Evolutionary conservation across 352 stramenopile genomes (phyloP), one percentile per base, ranked within the genome.

Genomic region (Globisporangium sylvaticum): DNA sequence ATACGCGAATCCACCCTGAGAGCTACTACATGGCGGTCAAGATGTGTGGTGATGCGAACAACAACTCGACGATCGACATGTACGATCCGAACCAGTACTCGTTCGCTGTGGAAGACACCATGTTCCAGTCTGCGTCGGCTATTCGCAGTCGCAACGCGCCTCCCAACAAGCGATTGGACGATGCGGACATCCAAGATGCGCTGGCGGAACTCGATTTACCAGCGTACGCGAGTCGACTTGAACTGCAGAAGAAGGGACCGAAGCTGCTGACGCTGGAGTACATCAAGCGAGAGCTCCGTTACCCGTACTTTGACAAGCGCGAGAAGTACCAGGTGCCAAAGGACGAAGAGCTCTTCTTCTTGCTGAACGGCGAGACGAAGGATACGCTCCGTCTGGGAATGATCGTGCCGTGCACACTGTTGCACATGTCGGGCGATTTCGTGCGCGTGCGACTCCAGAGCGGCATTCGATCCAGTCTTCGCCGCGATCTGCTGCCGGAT

Each of bases 1-100:
- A 96, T 58, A 96, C 89, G 0, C 77, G 89, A 44, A 95, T 96
- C 58, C 89, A 96, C 56, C 89, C 89, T 2, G 89, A 96, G 67
- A 96, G 89, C 46, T 96, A 96, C 69, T 96, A 94, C 69, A 96
- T 96, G 89, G 89, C 89, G 12, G 89, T 96, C 22, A 95, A 95
- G 60, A 96, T 96, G 71, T 96, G 89, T 66, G 89, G 89, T 58
- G 87, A 96, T 66, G 89, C 89, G 8, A 96, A 95, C 74, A 95
- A 95, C 74, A 95, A 96, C 68, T 94, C 87, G 37, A 95, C 87
- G 3, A 95, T 96, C 54, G 89, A 96, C 70, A 92, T 96, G 84
- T 96, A 95, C 57, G 89, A 96, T 39, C 89, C 89, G 37, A 94
- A 94, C 54, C 87, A 96, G 62, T 96, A 96, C 68, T 95, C 89